Conservation (phyloP, 2,329 filamentous ascomycete species). For the Trichoderma sp. region DNA sequence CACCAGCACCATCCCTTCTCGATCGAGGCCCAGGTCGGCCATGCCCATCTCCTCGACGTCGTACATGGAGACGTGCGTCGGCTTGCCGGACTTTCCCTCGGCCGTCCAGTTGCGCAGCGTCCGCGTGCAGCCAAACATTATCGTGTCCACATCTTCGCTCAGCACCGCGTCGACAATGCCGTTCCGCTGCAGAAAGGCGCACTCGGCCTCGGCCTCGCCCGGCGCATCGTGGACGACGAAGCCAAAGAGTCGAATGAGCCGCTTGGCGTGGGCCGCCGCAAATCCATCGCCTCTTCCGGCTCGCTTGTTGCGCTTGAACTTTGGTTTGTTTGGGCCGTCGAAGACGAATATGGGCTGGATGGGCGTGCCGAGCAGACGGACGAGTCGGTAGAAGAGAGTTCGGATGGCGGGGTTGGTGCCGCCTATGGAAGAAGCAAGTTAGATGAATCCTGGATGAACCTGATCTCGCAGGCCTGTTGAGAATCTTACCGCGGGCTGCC, state of each 20-base stretch:
- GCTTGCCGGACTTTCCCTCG: conserved; percentile 67
- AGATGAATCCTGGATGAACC: conserved; percentile 8
- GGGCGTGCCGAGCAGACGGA: conserved; percentile 74
- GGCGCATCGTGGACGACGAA: conserved; percentile 85
- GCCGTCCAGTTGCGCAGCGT: conserved; percentile 83
- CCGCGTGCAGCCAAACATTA: conserved; percentile 90
- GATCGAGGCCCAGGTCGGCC: conserved; percentile 65
- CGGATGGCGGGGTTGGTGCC: conserved; percentile 88
- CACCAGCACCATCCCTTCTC: conserved; percentile 89
- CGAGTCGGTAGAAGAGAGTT: conserved; percentile 88
- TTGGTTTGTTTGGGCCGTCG: conserved; percentile 81
- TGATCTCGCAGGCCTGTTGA: neutral
- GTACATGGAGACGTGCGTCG: conserved; percentile 87
- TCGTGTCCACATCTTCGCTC: conserved; percentile 93
- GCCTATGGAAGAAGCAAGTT: conserved; percentile 48
- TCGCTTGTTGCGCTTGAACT: conserved; percentile 84
- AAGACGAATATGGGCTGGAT: conserved; percentile 90
- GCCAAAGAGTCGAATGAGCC: conserved; percentile 80
- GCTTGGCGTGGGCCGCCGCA: conserved; percentile 76
- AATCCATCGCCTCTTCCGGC: conserved; percentile 66
- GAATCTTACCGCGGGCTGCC: conserved; percentile 65
- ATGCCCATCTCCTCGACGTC: conserved; percentile 59
- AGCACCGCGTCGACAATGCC: conserved; percentile 91
- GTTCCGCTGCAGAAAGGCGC: conserved; percentile 77
- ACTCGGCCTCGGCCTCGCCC: conserved; percentile 95